Percentiles rank a stretch among this genome's conserved stretches.
Conservation (phyloP, 768 basidiomycete genomes). For the Erythrobasidium yunnanense region DNA sequence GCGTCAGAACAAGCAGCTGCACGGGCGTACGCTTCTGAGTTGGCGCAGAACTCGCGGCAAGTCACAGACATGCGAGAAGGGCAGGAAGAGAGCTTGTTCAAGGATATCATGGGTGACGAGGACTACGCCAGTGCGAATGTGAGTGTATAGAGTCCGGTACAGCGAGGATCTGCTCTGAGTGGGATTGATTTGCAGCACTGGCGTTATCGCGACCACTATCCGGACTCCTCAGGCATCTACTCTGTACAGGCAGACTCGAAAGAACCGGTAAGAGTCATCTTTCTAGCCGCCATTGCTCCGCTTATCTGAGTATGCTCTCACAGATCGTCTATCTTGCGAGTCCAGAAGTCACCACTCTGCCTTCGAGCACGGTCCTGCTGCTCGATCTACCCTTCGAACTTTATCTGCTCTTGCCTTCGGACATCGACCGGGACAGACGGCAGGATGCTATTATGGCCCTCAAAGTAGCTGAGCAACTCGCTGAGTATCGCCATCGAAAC, state of each 20-base stretch:
- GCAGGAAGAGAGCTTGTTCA: background rate
- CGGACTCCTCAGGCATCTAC: background rate
- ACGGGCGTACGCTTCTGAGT: slow-evolving; percentile 4
- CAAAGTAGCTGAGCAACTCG: background rate
- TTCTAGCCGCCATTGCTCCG: background rate
- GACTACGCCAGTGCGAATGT: slow-evolving; percentile 17
- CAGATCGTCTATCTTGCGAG: background rate
- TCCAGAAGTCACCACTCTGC: background rate
- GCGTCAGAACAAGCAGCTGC: slow-evolving; percentile 5
- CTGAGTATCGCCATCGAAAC: background rate
- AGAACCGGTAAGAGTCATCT: background rate
- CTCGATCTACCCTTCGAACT: background rate
- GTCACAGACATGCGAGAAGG: slow-evolving; percentile 15
- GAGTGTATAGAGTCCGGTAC: background rate
- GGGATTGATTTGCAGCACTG: slow-evolving; percentile 7
- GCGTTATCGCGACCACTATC: slow-evolving; percentile 1
- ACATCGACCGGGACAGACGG: background rate
- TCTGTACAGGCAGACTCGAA: background rate
- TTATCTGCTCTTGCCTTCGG: background rate
- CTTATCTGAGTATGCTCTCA: background rate
- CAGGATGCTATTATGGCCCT: background rate
- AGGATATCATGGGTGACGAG: slow-evolving; percentile 14
- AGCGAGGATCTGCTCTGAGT: background rate
- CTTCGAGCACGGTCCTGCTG: background rate
- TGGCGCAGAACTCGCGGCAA: background rate